Percentiles rank a stretch among this genome's conserved stretches.
Conservation (phyloP, 257 asterid genomes). For the Nicotiana tomentosiformis region DNA sequence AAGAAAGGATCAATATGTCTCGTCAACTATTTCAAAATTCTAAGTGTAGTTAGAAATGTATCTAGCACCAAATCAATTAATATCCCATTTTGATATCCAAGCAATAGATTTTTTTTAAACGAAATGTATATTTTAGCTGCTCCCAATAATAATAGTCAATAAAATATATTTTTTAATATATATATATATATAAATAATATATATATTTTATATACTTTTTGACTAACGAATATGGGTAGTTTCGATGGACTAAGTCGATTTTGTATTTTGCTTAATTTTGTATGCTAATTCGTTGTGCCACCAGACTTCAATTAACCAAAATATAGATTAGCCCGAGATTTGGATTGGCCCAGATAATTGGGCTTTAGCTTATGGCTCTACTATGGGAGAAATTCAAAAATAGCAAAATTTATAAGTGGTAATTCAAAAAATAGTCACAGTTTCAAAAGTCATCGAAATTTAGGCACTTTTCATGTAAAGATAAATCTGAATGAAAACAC, state of each 20-base stretch:
- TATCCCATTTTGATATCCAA: background rate
- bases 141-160: too few relatives aligned
- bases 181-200: too few relatives aligned
- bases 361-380: background rate
- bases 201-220: too few relatives aligned
- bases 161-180: too few relatives aligned
- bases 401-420: too few relatives aligned
- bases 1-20: slow-evolving; percentile 6
- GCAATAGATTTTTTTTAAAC: background rate
- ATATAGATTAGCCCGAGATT: background rate
- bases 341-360: background rate
- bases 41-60: background rate
- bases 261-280: too few relatives aligned
- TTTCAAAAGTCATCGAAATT: too few relatives aligned
- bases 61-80: background rate
- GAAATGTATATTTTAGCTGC: background rate
- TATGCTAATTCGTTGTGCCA: background rate
- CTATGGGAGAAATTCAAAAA: background rate
- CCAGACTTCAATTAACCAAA: background rate
- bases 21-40: background rate
- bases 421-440: too few relatives aligned
- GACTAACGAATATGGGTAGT: too few relatives aligned
- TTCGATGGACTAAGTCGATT: too few relatives aligned
- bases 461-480: too few relatives aligned
- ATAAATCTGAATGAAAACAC: too few relatives aligned